These are phyloP conservation scores for Arctium lappa DNA, from an alignment of 129 eudicot genomes.

Conservation along the genomic window DNA sequence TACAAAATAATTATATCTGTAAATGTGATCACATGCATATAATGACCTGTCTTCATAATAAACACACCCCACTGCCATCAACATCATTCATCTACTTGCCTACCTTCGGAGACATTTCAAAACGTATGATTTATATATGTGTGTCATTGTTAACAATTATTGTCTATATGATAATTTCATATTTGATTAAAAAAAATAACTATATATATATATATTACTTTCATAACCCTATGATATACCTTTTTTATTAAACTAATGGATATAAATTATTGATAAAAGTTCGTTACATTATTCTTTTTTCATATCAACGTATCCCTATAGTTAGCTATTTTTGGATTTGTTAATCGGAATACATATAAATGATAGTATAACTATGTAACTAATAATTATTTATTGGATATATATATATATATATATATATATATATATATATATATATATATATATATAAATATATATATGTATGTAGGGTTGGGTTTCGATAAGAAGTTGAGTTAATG, in stretches of 20 bases:
- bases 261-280: no score
- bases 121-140: not conserved
- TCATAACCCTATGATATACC: not conserved
- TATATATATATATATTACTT: not conserved
- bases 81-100: slow-evolving; percentile 21
- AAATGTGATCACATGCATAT: slow-evolving; percentile 40
- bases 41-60: slow-evolving; percentile 23
- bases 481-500: no score
- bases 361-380: no score
- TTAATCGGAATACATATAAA: no score
- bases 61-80: slow-evolving; percentile 22
- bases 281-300: no score
- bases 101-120: not conserved
- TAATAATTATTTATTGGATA: no score
- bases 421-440: no score
- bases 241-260: not conserved
- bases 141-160: not conserved
- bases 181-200: not conserved
- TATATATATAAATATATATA: no score
- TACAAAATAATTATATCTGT: slow-evolving; percentile 8
- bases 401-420: no score
- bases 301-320: no score
- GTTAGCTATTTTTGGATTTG: no score
- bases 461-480: no score
- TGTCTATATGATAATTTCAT: not conserved